Evolutionary conservation across 2,329 filamentous ascomycete species (phyloP).

Genomic region (Hortaea werneckii): DNA sequence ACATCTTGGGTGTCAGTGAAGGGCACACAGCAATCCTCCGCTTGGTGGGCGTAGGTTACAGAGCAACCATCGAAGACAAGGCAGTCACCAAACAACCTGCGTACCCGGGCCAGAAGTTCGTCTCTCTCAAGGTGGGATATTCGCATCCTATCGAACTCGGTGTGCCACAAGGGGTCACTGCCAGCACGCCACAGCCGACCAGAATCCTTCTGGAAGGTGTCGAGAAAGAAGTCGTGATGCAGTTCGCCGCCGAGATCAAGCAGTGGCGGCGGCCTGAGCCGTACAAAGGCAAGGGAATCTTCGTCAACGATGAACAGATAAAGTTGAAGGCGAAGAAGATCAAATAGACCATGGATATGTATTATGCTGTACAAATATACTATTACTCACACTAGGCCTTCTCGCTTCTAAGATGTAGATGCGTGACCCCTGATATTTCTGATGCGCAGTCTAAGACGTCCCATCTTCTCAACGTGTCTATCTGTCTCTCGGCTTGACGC

Average conservation of each 20-base stretch:
- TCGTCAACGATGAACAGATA: constrained; percentile 95
- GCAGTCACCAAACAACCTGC: constrained; percentile 55
- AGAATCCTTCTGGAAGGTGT: constrained; percentile 81
- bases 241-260: constrained; percentile 81
- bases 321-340: constrained; percentile 86
- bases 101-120: constrained; percentile 76
- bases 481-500: too few relatives aligned
- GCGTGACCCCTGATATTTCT: too few relatives aligned
- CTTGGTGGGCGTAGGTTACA: constrained; percentile 89
- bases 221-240: constrained; percentile 77
- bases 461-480: too few relatives aligned
- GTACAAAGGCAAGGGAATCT: constrained; percentile 99
- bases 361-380: neutral
- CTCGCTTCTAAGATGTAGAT: too few relatives aligned
- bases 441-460: too few relatives aligned
- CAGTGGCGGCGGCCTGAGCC: constrained; percentile 87
- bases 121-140: constrained; percentile 90
- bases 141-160: constrained; percentile 89
- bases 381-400: neutral
- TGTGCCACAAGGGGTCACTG: constrained; percentile 72
- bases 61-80: constrained; percentile 71
- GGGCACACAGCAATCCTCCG: constrained; percentile 89
- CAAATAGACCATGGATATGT: constrained; percentile 25
- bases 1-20: constrained; percentile 90
- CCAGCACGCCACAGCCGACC: constrained; percentile 81